Evolutionary conservation across 2,329 filamentous ascomycete species (phyloP).

Genomic region (Curvularia hawaiiensis): DNA sequence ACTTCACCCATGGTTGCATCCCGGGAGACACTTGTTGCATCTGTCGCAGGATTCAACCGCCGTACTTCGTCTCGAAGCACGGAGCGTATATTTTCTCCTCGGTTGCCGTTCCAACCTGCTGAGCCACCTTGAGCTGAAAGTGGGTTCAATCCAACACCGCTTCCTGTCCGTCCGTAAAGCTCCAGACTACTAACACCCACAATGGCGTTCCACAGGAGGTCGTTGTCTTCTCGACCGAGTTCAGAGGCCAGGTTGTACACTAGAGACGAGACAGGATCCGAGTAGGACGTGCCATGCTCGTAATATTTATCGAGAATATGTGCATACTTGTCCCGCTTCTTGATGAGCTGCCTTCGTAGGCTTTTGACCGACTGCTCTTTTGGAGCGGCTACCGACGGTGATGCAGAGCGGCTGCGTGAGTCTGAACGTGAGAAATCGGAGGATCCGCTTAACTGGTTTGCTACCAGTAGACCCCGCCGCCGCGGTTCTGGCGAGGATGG

Average conservation of each 20-base stretch:
- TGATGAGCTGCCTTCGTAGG: constrained; percentile 74
- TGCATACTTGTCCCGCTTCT: constrained; percentile 79
- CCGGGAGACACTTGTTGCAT: constrained; percentile 61
- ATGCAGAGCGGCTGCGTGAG: constrained; percentile 45
- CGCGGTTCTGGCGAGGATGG: constrained; percentile 69
- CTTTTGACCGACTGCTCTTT: constrained; percentile 72
- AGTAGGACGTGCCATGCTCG: constrained; percentile 83
- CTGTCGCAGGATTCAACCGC: constrained; percentile 79
- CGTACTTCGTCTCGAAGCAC: constrained; percentile 91
- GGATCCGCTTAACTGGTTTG: constrained; percentile 39
- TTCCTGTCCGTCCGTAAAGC: constrained; percentile 83
- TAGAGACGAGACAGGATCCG: constrained; percentile 92
- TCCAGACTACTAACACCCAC: constrained; percentile 95
- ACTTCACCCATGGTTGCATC: constrained; percentile 68
- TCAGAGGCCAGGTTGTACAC: constrained; percentile 95
- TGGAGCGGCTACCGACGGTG: constrained; percentile 45
- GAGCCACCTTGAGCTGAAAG: constrained; percentile 58
- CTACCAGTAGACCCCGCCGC: constrained; percentile 61
- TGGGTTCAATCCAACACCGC: constrained; percentile 72
- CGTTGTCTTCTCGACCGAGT: constrained; percentile 94
- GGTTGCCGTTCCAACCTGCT: constrained; percentile 78
- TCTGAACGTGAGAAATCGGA: constrained; percentile 49
- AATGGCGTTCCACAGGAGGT: constrained; percentile 92
- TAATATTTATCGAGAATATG: constrained; percentile 81
- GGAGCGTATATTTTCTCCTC: constrained; percentile 82